Base-by-base conservation (phyloP, 441 rosid species). In the Bocquillonia castaneifolia region DNA sequence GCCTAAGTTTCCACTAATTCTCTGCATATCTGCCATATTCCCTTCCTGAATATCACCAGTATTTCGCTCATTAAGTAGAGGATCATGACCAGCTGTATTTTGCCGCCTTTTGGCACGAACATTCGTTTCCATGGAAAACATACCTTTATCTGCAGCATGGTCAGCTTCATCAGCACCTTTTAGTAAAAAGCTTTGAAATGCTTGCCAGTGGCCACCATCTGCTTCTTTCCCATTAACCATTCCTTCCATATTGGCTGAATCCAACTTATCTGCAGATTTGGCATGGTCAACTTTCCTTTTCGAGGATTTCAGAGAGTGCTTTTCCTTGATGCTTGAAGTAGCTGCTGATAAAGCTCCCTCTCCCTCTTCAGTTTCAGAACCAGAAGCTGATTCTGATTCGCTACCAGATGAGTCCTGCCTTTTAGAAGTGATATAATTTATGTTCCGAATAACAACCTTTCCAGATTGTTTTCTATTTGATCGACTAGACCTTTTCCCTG, bases 191-290 rank as follows among this genome's bases (percentile, higher is more conserved):
- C 69, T 86, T 82, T 94, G 98, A 85, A 94, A 94, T 44, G 96
- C 98, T 67, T 86, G 86, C 99, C 99, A 94, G 37, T 92, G 80
- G 44, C 80, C 94, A 67, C 87, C 85, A 72, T 82, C 91, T 70
- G 76, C 79, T 72, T 81, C 92, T 70, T 82, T 82, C 67, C 80
- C 79, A 58, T 78, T 54, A 54, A 71, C 45, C 34, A 67, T 72
- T 76, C 78, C 87, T 52, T 76, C 84, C 77, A 59, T 79, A 63
- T 75, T 80, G 53, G 64, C 73, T 44, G 71, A 69, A 66, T 74
- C 72, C 52, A 61, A 63, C 53, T 67, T 55, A 73, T 75, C 76
- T 61, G 65, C 36, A 37, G 83, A 72, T 66, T 69, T 73, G 8
- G 50, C 25, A 64, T 48, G 70, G 37, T 56, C 68, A 57, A 72